Evolutionary conservation across 805 yeast genomes (phyloP), one percentile per base, ranked within the genome.

Genomic region (Starmerella apicola): DNA sequence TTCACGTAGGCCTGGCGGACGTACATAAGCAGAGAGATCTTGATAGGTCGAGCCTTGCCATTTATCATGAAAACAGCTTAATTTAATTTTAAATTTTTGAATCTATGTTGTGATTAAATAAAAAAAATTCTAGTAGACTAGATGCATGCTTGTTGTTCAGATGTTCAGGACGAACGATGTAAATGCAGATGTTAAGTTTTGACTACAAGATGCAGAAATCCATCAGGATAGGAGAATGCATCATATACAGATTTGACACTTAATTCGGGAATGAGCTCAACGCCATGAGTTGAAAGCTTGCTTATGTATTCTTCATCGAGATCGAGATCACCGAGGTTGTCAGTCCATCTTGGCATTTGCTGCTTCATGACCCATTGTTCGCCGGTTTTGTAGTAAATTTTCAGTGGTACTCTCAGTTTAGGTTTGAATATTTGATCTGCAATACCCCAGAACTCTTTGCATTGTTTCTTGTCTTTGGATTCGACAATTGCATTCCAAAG

Each of bases 151-250:
- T n/a, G n/a, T n/a, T n/a, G n/a, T n/a, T n/a, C n/a, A n/a, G n/a
- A n/a, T n/a, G n/a, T n/a, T n/a, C n/a, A n/a, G n/a, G n/a, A n/a
- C n/a, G n/a, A n/a, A n/a, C n/a, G n/a, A n/a, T 13, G 12, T 9
- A 24, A 9, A 24, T 24, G 9, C 13, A 24, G 9, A 9, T 24
- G 13, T 24, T 24, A 9, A 24, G 9, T 24, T 24, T 24, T 24
- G 12, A 20, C 16, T 5, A 32, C 25, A 12, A 32, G 16, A 53
- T 81, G 83, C 35, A 81, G 53, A 52, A 76, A 79, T 13, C 84
- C 81, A 57, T 80, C 91, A 17, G 74, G 55, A 44, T 70, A 73
- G 45, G 65, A 57, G 37, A 72, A 61, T 25, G 64, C 58, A 15
- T 50, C 47, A 49, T 68, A 73, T 9, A 78, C 7, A 8, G 17